These are phyloP conservation scores for Biscutella laevigata DNA, from an alignment of 441 rosid genomes.

Conservation along the genomic window DNA sequence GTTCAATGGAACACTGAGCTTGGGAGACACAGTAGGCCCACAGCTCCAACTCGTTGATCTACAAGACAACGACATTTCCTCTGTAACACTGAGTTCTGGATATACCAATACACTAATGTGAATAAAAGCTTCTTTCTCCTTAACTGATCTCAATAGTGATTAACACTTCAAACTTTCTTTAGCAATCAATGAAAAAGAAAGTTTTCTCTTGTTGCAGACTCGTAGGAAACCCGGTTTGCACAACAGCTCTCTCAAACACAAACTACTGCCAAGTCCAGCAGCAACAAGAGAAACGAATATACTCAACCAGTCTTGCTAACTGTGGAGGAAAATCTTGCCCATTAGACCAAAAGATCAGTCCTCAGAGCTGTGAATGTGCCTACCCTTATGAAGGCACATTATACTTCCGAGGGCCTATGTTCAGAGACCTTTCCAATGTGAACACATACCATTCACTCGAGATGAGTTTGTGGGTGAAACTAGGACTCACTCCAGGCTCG, in stretches of 20 bases:
- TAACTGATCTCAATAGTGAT: too few relatives aligned
- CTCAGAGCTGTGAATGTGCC: slow-evolving; percentile 93
- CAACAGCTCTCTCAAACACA: slow-evolving; percentile 48
- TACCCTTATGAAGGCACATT: slow-evolving; percentile 85
- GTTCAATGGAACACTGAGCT: slow-evolving; percentile 55
- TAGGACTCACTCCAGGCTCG: slow-evolving; percentile 79
- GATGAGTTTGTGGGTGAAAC: slow-evolving; percentile 71
- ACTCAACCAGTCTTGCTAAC: slow-evolving; percentile 81
- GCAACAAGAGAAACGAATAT: slow-evolving; percentile 38
- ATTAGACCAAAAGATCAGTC: slow-evolving; percentile 64
- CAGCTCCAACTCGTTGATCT: slow-evolving; percentile 69
- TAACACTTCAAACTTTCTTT: neutral
- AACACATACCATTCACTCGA: slow-evolving; percentile 65
- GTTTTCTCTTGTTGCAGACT: slow-evolving; percentile 34
- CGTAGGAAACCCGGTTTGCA: slow-evolving; percentile 80
- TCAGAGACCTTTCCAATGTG: slow-evolving; percentile 62
- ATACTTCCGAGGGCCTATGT: slow-evolving; percentile 72
- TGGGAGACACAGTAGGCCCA: slow-evolving; percentile 53
- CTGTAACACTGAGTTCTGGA: slow-evolving; percentile 54
- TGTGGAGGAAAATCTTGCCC: slow-evolving; percentile 68
- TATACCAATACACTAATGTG: slow-evolving; percentile 56
- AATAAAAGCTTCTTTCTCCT: slow-evolving; percentile 20
- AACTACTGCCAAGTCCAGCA: slow-evolving; percentile 70
- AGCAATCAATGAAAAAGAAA: neutral
- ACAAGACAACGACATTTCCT: slow-evolving; percentile 66